Base-by-base conservation (phyloP, 192 early-diverging fungal species). In the Rhizoclosmatium globosum region DNA sequence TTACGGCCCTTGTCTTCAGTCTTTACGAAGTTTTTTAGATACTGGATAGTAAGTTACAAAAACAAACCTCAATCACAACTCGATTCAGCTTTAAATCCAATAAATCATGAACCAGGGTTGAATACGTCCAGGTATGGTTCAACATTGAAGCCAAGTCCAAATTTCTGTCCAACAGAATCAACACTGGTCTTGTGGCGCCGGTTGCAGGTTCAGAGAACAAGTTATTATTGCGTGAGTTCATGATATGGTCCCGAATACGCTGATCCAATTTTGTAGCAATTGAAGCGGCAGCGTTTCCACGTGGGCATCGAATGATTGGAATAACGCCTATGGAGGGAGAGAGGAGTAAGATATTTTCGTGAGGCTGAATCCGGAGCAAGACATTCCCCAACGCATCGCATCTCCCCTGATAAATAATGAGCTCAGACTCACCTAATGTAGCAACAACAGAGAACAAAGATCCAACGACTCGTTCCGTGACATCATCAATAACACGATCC, bases 91-190 rank as follows among this genome's bases (percentile, higher is more conserved):
- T 92, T 89, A 99, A 91, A 50, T 96, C 94, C 48, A 96, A 90
- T 2, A 99, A 89, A 82, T 99, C 98, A 84, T 99, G 97, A 17
- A 99, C 90, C 39, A 99, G 87, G 0, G 95, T 94, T 75, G 97
- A 93, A 82, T 99, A 99, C 0, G 97, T 99, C 98, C 98, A 99
- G 7, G 97, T 95, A 83, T 99, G 98, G 69, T 86, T 92, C 62
- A 99, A 87, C 92, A 99, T 95, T 11, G 94, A 90, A 7, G 90
- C 89, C 61, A 99, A 82, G 84, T 99, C 98, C 85, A 97, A 84
- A 77, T 94, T 95, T 47, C 98, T 89, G 70, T 99, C 98, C 41
- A 98, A 82, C 9, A 99, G 82, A 13, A 99, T 90, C 64, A 99
- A 85, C 4, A 97, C 93, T 71, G 81, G 76, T 11, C 81, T 42